Evolutionary conservation across 2,329 filamentous ascomycete genomes (phyloP).

Genomic region (Calonectria henricotiae): DNA sequence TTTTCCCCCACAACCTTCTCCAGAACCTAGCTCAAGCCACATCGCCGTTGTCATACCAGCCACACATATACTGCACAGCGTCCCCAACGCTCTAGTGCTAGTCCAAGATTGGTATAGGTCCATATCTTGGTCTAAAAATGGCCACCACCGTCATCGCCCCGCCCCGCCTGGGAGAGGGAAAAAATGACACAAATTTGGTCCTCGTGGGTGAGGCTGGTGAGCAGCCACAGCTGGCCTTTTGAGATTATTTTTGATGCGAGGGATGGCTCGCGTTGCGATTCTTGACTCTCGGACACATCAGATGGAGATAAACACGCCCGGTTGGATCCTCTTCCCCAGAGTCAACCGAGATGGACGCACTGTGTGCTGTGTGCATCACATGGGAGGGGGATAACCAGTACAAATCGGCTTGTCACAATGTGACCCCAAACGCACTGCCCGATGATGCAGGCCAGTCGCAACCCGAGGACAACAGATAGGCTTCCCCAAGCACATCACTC

Average conservation of each 20-base stretch:
- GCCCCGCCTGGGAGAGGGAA: neutral
- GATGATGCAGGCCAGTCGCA: conserved; percentile 21
- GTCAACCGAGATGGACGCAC: conserved; percentile 14
- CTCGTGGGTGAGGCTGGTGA: conserved; percentile 41
- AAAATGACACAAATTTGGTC: conserved; percentile 46
- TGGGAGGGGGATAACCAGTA: neutral
- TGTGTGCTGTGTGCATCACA: conserved; percentile 26
- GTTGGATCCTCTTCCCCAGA: neutral
- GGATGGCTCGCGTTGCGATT: conserved; percentile 1
- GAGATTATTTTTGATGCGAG: conserved; percentile 12
- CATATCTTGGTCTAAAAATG: conserved; percentile 44
- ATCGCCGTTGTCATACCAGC: conserved; percentile 38
- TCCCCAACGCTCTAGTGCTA: neutral
- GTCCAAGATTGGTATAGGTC: conserved; percentile 30
- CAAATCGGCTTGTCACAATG: neutral
- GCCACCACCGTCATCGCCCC: conserved; percentile 17
- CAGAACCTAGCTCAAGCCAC: conserved; percentile 32
- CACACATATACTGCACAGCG: conserved; percentile 35
- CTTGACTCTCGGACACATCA: conserved; percentile 17
- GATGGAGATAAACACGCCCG: neutral
- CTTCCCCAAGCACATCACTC: neutral
- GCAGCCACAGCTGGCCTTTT: conserved; percentile 27
- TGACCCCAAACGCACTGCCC: conserved; percentile 19
- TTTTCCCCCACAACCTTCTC: conserved; percentile 27
- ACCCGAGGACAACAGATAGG: conserved; percentile 7